These are phyloP conservation scores for Scolecobasidium constrictum DNA, from an alignment of 2,329 filamentous ascomycete genomes.

Conservation along the genomic window DNA sequence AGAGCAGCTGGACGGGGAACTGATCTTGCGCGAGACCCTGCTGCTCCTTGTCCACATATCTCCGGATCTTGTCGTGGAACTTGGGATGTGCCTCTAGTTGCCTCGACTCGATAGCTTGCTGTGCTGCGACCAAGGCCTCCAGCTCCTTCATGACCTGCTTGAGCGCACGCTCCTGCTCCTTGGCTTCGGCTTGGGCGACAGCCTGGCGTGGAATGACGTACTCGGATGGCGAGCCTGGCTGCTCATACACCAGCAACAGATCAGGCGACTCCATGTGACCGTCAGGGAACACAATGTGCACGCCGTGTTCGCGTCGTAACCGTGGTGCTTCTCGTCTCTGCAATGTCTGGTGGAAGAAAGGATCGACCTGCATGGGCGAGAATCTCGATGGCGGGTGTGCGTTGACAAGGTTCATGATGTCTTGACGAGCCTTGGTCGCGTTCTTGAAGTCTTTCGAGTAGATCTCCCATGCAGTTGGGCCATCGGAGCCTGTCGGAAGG, in stretches of 20 bases:
- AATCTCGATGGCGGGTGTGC: slow-evolving; percentile 65
- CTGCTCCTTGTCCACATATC: slow-evolving; percentile 48
- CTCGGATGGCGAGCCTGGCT: slow-evolving; percentile 39
- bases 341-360: slow-evolving; percentile 69
- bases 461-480: slow-evolving; percentile 72
- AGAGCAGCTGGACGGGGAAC: slow-evolving; percentile 46
- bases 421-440: slow-evolving; percentile 60
- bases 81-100: slow-evolving; percentile 45
- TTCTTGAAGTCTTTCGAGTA: slow-evolving; percentile 83
- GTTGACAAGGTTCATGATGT: slow-evolving; percentile 63
- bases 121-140: slow-evolving; percentile 39
- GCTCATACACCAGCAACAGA: slow-evolving; percentile 66
- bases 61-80: slow-evolving; percentile 53
- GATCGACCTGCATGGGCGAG: slow-evolving; percentile 55
- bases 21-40: slow-evolving; percentile 33
- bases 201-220: slow-evolving; percentile 45
- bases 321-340: slow-evolving; percentile 51
- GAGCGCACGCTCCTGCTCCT: slow-evolving; percentile 46
- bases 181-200: slow-evolving; percentile 43
- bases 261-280: slow-evolving; percentile 47
- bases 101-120: slow-evolving; percentile 43
- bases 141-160: slow-evolving; percentile 49
- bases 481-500: slow-evolving; percentile 62
- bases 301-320: slow-evolving; percentile 58
- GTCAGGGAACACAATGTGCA: slow-evolving; percentile 63